phyloP scores from a whole-genome alignment of 805 yeast genomes.

The Candida stauntonica region DNA sequence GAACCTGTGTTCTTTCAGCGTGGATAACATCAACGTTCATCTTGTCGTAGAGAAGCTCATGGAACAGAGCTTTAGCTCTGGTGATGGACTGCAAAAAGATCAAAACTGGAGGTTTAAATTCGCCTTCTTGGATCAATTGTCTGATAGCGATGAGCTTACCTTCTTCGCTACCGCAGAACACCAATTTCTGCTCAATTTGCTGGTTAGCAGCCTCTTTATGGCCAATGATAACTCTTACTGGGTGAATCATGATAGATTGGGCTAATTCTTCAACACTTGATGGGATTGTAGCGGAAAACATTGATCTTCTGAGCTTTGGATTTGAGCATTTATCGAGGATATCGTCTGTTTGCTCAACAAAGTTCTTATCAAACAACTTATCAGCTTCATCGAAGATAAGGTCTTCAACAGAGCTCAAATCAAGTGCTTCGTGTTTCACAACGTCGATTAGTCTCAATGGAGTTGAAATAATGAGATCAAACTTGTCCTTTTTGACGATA shows the following conservation, averaged over 20 bases:
- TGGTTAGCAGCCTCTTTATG: constrained; percentile 89
- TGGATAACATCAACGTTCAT: constrained; percentile 94
- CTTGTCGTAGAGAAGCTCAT: constrained; percentile 87
- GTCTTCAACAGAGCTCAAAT: constrained; percentile 62
- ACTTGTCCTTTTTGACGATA: constrained; percentile 54
- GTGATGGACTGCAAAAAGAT: constrained; percentile 88
- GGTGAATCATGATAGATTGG: constrained; percentile 67
- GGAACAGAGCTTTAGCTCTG: constrained; percentile 92
- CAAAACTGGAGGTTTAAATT: constrained; percentile 87
- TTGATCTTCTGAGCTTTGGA: constrained; percentile 53
- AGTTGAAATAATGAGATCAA: constrained; percentile 79
- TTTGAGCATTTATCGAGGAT: constrained; percentile 49
- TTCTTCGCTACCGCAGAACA: constrained; percentile 88
- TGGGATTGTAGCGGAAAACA: constrained; percentile 95
- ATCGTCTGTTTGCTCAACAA: constrained; percentile 86
- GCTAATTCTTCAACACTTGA: constrained; percentile 90
- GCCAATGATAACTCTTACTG: constrained; percentile 83
- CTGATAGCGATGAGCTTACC: constrained; percentile 93
- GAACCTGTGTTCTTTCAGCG: constrained; percentile 86
- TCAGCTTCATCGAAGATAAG: constrained; percentile 95
- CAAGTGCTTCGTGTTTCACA: constrained; percentile 55
- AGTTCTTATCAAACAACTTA: constrained; percentile 80
- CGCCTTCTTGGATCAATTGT: constrained; percentile 79
- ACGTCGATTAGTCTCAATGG: constrained; percentile 86
- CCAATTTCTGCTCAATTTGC: constrained; percentile 75